These are phyloP conservation scores for Macrolepiota dolichaula DNA, from an alignment of 768 basidiomycete genomes.

Conservation along the genomic window DNA sequence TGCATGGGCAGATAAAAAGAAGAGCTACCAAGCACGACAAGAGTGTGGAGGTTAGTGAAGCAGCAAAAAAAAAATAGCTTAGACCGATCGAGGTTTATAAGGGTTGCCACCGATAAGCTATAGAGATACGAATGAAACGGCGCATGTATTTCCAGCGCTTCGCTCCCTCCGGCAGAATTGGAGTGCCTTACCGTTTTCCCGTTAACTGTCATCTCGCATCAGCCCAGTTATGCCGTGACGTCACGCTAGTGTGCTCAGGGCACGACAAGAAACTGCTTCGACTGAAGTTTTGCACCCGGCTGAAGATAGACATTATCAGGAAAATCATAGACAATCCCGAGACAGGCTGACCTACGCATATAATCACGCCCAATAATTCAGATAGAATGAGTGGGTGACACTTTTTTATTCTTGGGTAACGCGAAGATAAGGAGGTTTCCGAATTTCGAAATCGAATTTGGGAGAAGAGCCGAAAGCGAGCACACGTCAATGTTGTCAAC, in stretches of 20 bases:
- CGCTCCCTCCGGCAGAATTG: not conserved
- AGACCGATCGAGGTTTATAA: not conserved
- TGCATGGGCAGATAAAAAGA: not conserved
- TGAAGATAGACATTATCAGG: not conserved
- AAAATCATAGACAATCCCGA: not conserved
- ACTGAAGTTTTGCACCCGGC: not conserved
- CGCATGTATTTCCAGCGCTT: not conserved
- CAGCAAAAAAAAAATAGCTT: not conserved
- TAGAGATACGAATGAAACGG: slow-evolving; percentile 8
- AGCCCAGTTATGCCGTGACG: not conserved
- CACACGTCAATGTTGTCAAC: not conserved
- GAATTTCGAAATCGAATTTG: slow-evolving; percentile 1
- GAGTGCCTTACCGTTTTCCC: slow-evolving; percentile 7
- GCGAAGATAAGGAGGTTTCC: slow-evolving; percentile 6
- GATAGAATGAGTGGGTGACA: not conserved
- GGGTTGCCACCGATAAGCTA: not conserved
- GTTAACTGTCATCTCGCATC: slow-evolving; percentile 1
- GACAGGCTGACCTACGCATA: not conserved
- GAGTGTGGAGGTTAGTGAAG: not conserved
- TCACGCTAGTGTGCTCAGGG: not conserved
- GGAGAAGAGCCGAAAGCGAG: not conserved
- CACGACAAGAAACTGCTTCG: not conserved
- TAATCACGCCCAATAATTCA: not conserved
- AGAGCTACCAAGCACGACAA: not conserved
- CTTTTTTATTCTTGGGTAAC: not conserved